Evolutionary conservation across 2,329 filamentous ascomycete species (phyloP).

Genomic region (Helicocarpus griseus): DNA sequence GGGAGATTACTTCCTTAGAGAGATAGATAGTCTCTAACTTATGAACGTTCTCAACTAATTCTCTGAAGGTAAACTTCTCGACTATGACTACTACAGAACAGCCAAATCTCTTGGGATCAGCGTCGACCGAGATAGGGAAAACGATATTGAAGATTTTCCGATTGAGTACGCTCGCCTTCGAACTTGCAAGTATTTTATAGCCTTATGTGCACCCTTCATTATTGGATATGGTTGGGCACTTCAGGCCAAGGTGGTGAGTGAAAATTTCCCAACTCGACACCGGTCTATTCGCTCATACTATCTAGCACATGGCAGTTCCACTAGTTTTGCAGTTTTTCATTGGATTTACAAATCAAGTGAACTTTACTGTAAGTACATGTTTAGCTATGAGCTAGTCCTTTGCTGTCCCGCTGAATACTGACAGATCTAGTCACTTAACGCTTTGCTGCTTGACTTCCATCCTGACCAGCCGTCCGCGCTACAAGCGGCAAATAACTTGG

Average conservation of each 20-base stretch:
- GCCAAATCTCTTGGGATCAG: constrained; percentile 38
- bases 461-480: neutral
- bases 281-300: neutral
- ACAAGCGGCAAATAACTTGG: neutral
- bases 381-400: too few species aligned
- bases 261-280: neutral
- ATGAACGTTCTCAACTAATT: too few species aligned
- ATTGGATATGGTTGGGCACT: neutral
- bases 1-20: too few species aligned
- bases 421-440: neutral
- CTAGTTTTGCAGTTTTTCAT: neutral
- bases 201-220: neutral
- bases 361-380: constrained; percentile 1
- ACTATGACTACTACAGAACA: constrained; percentile 33
- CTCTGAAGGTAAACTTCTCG: constrained; percentile 2
- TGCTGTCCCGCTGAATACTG: neutral
- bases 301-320: neutral
- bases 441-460: neutral
- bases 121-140: neutral
- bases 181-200: neutral
- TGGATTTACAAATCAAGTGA: neutral
- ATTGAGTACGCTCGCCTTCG: neutral
- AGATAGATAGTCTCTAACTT: neutral
- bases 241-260: neutral
- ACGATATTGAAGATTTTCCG: neutral